These are phyloP conservation scores for Rhododendron griersonianum DNA, from an alignment of 148 eudicot genomes.

Conservation along the genomic window DNA sequence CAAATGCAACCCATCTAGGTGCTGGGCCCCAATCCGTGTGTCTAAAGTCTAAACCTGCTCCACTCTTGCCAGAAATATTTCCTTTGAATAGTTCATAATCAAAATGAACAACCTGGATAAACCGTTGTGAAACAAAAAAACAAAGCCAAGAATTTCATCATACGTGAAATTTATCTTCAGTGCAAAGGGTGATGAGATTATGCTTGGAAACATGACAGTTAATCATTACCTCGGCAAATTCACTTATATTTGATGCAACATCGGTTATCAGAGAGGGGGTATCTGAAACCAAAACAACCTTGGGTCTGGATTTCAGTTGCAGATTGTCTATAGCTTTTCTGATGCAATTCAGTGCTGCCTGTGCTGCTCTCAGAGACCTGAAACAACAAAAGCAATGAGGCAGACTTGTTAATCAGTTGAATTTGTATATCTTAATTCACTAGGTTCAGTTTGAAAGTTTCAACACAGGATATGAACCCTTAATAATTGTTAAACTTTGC, in stretches of 20 bases:
- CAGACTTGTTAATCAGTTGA: not conserved
- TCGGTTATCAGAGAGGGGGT: constrained; percentile 62
- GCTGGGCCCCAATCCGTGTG: constrained; percentile 92
- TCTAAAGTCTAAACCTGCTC: constrained; percentile 37
- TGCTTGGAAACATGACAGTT: not conserved
- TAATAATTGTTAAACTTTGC: not conserved
- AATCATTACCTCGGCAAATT: constrained; percentile 60
- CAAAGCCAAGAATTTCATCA: not conserved
- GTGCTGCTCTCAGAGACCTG: constrained; percentile 64
- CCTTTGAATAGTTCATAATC: constrained; percentile 53
- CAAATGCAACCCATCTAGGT: constrained; percentile 99
- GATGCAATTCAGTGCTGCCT: constrained; percentile 64
- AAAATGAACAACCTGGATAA: constrained; percentile 69
- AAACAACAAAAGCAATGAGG: not conserved
- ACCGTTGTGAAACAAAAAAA: not conserved
- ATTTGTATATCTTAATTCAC: not conserved
- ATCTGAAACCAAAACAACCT: constrained; percentile 70
- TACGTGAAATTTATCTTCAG: not conserved
- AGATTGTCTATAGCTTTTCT: constrained; percentile 35
- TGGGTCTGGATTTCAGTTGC: constrained; percentile 41
- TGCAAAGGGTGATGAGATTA: not conserved
- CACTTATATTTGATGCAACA: constrained; percentile 40
- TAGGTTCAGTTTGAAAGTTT: not conserved
- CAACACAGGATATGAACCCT: not conserved
- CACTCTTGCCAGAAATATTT: constrained; percentile 40